Conservation (phyloP, 169 alveolate species). For the Plasmodium yoelii region DNA sequence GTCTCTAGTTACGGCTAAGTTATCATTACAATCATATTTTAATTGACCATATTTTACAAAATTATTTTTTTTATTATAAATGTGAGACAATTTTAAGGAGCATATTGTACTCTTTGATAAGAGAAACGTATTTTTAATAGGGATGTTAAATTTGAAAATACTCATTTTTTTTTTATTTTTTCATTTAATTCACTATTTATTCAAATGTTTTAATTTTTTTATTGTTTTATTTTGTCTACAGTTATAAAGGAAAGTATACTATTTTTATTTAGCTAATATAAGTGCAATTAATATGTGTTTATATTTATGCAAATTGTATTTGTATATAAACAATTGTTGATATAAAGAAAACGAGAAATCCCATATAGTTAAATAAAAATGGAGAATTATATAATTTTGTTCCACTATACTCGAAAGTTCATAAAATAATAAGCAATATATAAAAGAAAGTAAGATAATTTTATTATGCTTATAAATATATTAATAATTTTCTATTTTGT, state of each 20-base stretch:
- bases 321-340: neutral
- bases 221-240: neutral
- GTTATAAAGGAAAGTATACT: neutral
- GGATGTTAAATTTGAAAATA: conserved; percentile 8
- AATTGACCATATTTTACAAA: conserved; percentile 17
- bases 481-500: too few relatives aligned
- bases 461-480: too few relatives aligned
- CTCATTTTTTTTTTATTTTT: conserved; percentile 16
- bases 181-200: neutral
- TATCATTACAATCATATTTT: conserved; percentile 14
- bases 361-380: too few relatives aligned
- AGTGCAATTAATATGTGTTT: too few relatives aligned
- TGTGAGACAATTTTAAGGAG: conserved; percentile 10
- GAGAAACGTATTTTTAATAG: conserved; percentile 19
- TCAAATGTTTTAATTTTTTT: neutral
- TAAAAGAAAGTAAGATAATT: too few relatives aligned
- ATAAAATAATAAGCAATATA: too few relatives aligned
- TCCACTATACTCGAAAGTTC: too few relatives aligned
- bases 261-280: too few relatives aligned
- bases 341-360: too few relatives aligned
- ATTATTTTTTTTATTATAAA: conserved; percentile 16
- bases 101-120: conserved; percentile 19
- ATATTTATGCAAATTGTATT: neutral
- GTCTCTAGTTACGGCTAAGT: neutral
- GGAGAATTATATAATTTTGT: too few relatives aligned